phyloP scores from a whole-genome alignment of 2,329 filamentous ascomycete species.

The Zasmidium citrigriseum region DNA sequence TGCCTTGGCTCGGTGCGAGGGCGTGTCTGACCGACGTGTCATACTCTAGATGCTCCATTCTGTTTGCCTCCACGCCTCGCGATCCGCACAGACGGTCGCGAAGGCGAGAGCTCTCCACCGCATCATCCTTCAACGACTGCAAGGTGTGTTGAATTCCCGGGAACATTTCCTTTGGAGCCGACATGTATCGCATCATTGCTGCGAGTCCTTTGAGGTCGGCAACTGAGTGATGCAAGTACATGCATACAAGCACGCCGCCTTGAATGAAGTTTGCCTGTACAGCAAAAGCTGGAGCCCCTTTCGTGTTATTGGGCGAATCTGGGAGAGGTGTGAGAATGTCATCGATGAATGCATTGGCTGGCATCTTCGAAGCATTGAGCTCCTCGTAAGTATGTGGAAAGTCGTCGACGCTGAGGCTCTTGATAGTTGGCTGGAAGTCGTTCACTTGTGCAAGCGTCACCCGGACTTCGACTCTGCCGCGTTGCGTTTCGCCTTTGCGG shows the following conservation, averaged over 20 bases:
- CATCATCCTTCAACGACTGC: slow-evolving; percentile 13
- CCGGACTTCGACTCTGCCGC: slow-evolving; percentile 15
- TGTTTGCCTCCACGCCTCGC: slow-evolving; percentile 11
- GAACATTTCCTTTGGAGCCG: slow-evolving; percentile 10
- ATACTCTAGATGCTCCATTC: slow-evolving; percentile 9
- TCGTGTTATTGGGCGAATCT: slow-evolving; percentile 13
- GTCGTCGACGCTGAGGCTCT: slow-evolving; percentile 5
- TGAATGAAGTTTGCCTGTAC: slow-evolving; percentile 25
- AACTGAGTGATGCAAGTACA: slow-evolving; percentile 25
- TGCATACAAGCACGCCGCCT: slow-evolving; percentile 22
- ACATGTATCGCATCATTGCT: slow-evolving; percentile 22
- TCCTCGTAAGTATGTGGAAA: slow-evolving; percentile 9
- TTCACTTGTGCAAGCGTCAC: slow-evolving; percentile 16
- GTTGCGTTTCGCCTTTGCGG: neutral
- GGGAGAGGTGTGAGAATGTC: slow-evolving; percentile 17
- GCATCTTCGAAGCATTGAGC: slow-evolving; percentile 11
- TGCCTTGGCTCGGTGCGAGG: slow-evolving; percentile 2
- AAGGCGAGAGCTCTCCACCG: slow-evolving; percentile 9
- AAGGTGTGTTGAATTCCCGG: neutral
- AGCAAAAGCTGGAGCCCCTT: slow-evolving; percentile 18
- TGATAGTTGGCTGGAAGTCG: slow-evolving; percentile 16
- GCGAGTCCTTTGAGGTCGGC: slow-evolving; percentile 20
- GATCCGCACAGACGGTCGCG: slow-evolving; percentile 19
- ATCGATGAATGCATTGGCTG: slow-evolving; percentile 14
- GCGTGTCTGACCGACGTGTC: neutral